Evolutionary conservation across 345 rosid species (phyloP), one percentile per base, ranked within the genome.

Genomic region (Trapa bicornis): DNA sequence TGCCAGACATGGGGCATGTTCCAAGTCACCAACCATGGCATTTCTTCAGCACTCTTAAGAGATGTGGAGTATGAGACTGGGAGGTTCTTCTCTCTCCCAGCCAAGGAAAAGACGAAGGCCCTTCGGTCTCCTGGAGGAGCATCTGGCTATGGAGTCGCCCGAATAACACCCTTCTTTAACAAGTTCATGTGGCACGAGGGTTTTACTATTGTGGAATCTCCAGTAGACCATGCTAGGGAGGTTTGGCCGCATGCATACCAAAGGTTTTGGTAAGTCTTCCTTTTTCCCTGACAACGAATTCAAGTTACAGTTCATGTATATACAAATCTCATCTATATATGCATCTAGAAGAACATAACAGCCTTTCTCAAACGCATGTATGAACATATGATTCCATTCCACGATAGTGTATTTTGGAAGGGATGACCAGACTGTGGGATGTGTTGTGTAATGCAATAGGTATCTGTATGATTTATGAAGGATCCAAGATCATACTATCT

Each of bases 171-270:
- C 11, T 87, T 89, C 74, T 92, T 92, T 67, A 48, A 68, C 3
- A 86, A 87, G 79, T 70, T 71, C 70, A 86, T 92, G 98, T 89
- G 98, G 98, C 89, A 91, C 47, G 98, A 92, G 82, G 98, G 98
- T 43, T 89, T 92, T 68, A 92, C 98, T 35, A 80, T 92, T 66
- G 72, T 80, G 47, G 93, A 89, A 38, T 86, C 96, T 0, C 85
- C 92, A 16, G 33, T 70, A 29, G 84, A 80, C 64, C 89, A 92
- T 61, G 95, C 88, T 48, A 82, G 75, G 65, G 61, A 72, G 70
- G 92, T 92, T 64, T 92, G 90, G 94, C 94, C 98, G 10, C 52
- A 66, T n/a, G 80, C 61, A 58, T 80, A 79, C 74, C 69, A 65
- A 41, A 71, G 69, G 35, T 89, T 87, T 79, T 87, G 97, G 97